A percentile compares a stretch with the other conserved stretches of the same genome.
Evolutionary conservation across 257 asterid genomes (phyloP).

Genomic region (Buddleja alternifolia): DNA sequence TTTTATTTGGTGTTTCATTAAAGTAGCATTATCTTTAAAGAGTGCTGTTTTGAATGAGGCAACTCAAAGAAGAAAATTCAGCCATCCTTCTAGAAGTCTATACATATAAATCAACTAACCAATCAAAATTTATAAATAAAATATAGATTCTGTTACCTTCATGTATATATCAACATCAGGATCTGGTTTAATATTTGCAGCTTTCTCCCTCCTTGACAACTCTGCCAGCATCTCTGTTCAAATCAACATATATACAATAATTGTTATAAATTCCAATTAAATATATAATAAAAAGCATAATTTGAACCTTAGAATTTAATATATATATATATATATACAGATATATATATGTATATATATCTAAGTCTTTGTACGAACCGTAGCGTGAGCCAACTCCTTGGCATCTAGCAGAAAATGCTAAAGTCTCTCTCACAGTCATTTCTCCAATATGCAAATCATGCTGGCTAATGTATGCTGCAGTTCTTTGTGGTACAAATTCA

Average conservation of each 20-base stretch:
- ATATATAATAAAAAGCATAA: neutral
- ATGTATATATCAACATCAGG: conserved; percentile 34
- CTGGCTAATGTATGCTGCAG: conserved; percentile 74
- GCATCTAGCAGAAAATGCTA: conserved; percentile 71
- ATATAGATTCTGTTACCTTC: conserved; percentile 26
- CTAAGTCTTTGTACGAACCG: conserved; percentile 35
- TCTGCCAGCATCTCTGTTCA: conserved; percentile 53
- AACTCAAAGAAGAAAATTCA: too few species aligned
- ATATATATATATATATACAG: neutral
- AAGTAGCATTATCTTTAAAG: neutral
- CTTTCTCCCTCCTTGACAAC: conserved; percentile 34
- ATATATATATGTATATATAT: too few species aligned
- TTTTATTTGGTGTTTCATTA: neutral
- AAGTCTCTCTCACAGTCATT: conserved; percentile 79
- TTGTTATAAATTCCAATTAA: neutral
- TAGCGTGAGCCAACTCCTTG: conserved; percentile 68
- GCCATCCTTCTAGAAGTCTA: too few species aligned
- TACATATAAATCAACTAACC: too few species aligned
- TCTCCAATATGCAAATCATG: conserved; percentile 69
- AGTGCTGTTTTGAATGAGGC: neutral
- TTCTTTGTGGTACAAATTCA: conserved; percentile 65
- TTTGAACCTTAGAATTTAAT: neutral
- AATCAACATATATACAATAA: neutral
- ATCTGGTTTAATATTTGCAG: conserved; percentile 35
- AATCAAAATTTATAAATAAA: too few species aligned